Evolutionary conservation across 148 eudicot genomes (phyloP), one percentile per base, ranked within the genome.

Genomic region (Gaultheria prostrata): DNA sequence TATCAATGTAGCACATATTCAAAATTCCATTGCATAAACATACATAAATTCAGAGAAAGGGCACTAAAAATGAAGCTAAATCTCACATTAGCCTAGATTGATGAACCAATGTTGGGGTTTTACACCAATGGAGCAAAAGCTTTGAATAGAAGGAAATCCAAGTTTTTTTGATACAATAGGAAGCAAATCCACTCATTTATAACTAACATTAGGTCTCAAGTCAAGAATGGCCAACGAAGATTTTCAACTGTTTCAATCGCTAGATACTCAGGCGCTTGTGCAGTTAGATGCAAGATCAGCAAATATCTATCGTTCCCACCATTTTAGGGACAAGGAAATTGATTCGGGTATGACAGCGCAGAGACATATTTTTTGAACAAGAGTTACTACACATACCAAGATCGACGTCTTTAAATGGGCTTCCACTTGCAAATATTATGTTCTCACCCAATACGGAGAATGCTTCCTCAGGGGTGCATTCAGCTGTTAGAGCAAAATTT

Each of bases 391-490:
- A 84, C 95, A 50, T 86, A 94, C 99, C 99, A 57, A 94, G 97
- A 89, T 93, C 94, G 24, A 96, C 99, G 86, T 94, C 76, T 54
- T 86, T 86, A 88, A 97, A 97, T 45, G 99, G 99, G 89, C 98
- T 97, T 85, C 99, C 99, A 88, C 99, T 97, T 74, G 94, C 98
- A 90, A 82, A 97, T 69, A 94, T 86, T 76, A 92, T 87, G 87
- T 93, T 87, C 73, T 97, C 98, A 28, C 99, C 99, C 76, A 97
- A 87, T 82, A 90, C 90, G 57, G 99, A 91, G 87, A 91, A 94
- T 70, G 98, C 99, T 84, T 94, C 99, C 84, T 91, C 95, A 63
- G 99, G 97, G 80, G 98, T 96, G 89, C 98, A 96, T 88, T 96
- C 98, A 90, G 99, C 99, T 96, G 91, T 82, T 61, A 83, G 4